phyloP scores from a whole-genome alignment of 2,329 filamentous ascomycete species.

The Sphaerulina populicola region DNA sequence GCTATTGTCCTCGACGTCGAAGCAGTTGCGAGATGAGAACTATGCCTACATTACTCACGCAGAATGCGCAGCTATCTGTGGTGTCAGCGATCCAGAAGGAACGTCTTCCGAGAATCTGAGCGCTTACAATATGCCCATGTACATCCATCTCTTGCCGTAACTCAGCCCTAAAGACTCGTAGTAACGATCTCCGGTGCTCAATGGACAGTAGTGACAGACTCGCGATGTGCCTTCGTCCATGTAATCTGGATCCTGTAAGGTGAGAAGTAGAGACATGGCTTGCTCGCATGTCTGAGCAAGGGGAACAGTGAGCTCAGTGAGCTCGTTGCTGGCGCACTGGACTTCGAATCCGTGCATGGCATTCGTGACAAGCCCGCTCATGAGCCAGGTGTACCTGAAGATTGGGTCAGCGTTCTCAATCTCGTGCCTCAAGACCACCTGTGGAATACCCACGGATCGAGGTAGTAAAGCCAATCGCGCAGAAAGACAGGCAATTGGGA shows the following conservation, averaged over 20 bases:
- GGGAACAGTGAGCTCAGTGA: conserved; percentile 62
- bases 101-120: too few relatives aligned
- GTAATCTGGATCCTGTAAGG: conserved; percentile 61
- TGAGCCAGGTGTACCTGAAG: conserved; percentile 57
- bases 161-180: conserved; percentile 58
- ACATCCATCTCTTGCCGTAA: conserved; percentile 67
- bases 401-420: too few relatives aligned
- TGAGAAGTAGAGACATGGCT: conserved; percentile 68
- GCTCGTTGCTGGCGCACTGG: conserved; percentile 52
- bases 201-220: conserved; percentile 74
- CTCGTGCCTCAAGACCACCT: too few relatives aligned
- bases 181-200: conserved; percentile 70
- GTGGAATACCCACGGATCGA: conserved; percentile 57
- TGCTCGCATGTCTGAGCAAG: conserved; percentile 58
- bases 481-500: conserved; percentile 71
- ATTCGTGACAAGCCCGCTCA: conserved; percentile 70
- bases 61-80: too few relatives aligned
- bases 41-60: too few relatives aligned
- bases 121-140: conserved; percentile 59
- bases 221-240: conserved; percentile 57
- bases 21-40: too few relatives aligned
- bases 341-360: conserved; percentile 62
- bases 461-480: conserved; percentile 71
- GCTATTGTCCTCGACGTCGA: too few relatives aligned
- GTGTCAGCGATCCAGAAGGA: too few relatives aligned